These are phyloP conservation scores for Cutaneotrichosporon sp. DNA, from an alignment of 1,284 basidiomycete species.

Conservation along the genomic window DNA sequence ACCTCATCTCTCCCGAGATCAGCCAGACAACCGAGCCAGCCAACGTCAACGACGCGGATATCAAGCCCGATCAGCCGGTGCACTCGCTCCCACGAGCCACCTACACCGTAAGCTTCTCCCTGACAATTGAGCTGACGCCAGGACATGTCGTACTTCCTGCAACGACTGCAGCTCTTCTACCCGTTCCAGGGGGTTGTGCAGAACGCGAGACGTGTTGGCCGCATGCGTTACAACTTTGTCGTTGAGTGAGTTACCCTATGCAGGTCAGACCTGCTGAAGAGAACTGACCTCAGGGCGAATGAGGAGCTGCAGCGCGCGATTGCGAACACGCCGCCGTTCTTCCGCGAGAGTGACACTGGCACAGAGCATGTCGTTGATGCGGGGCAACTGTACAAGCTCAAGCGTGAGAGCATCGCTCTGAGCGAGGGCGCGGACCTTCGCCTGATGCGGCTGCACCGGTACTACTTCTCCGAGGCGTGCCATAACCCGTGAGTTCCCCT, in stretches of 20 bases:
- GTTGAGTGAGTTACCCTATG: slow-evolving; percentile 19
- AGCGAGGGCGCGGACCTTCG: slow-evolving; percentile 31
- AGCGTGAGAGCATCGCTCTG: slow-evolving; percentile 28
- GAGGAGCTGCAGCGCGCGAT: slow-evolving; percentile 25
- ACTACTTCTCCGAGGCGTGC: slow-evolving; percentile 32
- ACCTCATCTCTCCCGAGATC: slow-evolving; percentile 30
- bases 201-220: slow-evolving; percentile 25
- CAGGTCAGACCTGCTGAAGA: not conserved
- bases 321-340: slow-evolving; percentile 24
- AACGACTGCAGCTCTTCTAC: slow-evolving; percentile 30
- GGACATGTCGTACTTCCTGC: slow-evolving; percentile 34
- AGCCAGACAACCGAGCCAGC: slow-evolving; percentile 33
- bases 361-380: slow-evolving; percentile 20
- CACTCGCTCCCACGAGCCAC: slow-evolving; percentile 24
- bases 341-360: slow-evolving; percentile 15
- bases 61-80: slow-evolving; percentile 18
- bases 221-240: slow-evolving; percentile 31
- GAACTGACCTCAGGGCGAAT: slow-evolving; percentile 20
- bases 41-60: slow-evolving; percentile 32
- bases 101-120: slow-evolving; percentile 19
- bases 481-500: slow-evolving; percentile 22
- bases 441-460: slow-evolving; percentile 30
- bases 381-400: slow-evolving; percentile 24
- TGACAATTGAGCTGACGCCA: slow-evolving; percentile 2
- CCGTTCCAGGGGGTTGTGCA: slow-evolving; percentile 30